Base-by-base conservation (phyloP, 1,284 basidiomycete species). In the Inonotus obliquus region DNA sequence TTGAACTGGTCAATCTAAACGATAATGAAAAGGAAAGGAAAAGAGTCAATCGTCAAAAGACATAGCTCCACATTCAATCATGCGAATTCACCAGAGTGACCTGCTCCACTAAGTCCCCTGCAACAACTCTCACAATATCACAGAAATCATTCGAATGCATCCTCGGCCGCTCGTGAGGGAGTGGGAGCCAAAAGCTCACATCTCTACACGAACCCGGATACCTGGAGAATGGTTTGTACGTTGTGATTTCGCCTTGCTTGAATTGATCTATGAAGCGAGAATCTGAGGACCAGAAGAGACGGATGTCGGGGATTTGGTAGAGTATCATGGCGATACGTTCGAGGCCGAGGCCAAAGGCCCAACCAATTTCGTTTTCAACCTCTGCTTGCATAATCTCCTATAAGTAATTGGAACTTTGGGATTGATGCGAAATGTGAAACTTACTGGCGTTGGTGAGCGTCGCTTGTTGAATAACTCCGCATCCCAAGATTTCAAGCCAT, bases 261-360 rank as follows among this genome's bases (percentile, higher is more conserved):
- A 99, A 99, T 69, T 99, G 97, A 10, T 82, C 81, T 35, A 91
- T 75, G 81, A 99, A 99, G 9, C 96, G 88, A 19, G 81, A 69
- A 70, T 99, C 97, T 56, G 79, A 75, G 1, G 95, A 96, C 97
- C 97, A 99, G 81, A 99, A 99, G 13, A 99, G 80, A n/a, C 97
- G 91, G 70, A 99, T 99, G 73, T 99, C 97, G 2, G 96, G 97
- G 61, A 99, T 97, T 17, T 88, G 91, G 76, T 91, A 99, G 57
- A 99, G 84, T 64, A 99, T 89, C 97, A 99, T 99, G 32, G 96
- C 95, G 67, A 99, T 97, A 25, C 97, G 86, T 72, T 99, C 97
- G 49, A 99, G 82, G 5, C 97, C 97, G 39, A 99, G 86, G 14
- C 97, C 97, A 69, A 98, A 99, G 0, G 97, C 97, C 97, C 97